These are phyloP conservation scores for Boletellus deceptivus DNA, from an alignment of 1,284 basidiomycete genomes.

Conservation along the genomic window DNA sequence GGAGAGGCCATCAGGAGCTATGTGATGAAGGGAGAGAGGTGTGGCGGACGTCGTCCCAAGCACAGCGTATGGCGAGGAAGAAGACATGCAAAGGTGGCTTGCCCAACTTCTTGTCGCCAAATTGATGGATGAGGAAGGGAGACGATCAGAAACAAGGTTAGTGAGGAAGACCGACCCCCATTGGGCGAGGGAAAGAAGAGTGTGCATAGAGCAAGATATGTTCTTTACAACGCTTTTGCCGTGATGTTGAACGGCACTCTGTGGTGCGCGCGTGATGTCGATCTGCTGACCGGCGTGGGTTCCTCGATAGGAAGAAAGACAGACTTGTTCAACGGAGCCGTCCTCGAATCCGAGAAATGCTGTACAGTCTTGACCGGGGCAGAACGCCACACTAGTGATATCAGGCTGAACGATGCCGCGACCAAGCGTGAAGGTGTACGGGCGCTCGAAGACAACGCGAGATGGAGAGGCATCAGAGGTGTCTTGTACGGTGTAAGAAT, in stretches of 20 bases:
- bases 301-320: conserved; percentile 30
- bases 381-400: conserved; percentile 51
- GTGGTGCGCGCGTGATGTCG: conserved; percentile 17
- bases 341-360: conserved; percentile 63
- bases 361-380: conserved; percentile 49
- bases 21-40: conserved; percentile 56
- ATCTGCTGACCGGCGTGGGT: conserved; percentile 7
- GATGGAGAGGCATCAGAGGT: conserved; percentile 39
- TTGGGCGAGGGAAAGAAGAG: conserved; percentile 57
- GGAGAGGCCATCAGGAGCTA: conserved; percentile 47
- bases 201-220: conserved; percentile 44
- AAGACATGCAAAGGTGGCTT: conserved; percentile 49
- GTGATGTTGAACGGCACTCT: conserved; percentile 34
- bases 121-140: conserved; percentile 37
- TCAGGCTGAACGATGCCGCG: conserved; percentile 39
- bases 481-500: conserved; percentile 54
- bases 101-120: conserved; percentile 59
- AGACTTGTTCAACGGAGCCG: conserved; percentile 52
- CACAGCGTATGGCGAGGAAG: conserved; percentile 58
- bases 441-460: conserved; percentile 44
- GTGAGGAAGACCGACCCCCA: conserved; percentile 49
- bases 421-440: conserved; percentile 37
- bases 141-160: conserved; percentile 26
- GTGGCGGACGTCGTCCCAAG: conserved; percentile 60
- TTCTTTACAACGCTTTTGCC: conserved; percentile 52